Conservation (phyloP, 1,139 yeast genomes). For the Yamadazyma trypodendri region DNA sequence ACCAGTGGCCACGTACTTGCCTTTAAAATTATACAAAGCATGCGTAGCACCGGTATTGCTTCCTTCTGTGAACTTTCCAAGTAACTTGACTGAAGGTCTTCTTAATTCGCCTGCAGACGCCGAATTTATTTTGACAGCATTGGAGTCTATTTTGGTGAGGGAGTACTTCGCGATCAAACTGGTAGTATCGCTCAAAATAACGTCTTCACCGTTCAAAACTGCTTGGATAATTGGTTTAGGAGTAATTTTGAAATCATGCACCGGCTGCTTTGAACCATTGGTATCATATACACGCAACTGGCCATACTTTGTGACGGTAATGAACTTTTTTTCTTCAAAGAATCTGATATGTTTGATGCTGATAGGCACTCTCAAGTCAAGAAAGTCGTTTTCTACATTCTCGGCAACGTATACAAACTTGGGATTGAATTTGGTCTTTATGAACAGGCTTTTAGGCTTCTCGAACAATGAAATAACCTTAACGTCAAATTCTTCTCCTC, state of each 20-base stretch:
- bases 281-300: constrained; percentile 66
- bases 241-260: constrained; percentile 45
- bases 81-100: constrained; percentile 37
- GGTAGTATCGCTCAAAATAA: constrained; percentile 58
- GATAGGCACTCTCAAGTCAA: constrained; percentile 67
- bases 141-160: constrained; percentile 35
- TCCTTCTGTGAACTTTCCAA: constrained; percentile 44
- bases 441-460: constrained; percentile 15
- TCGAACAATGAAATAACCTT: constrained; percentile 47
- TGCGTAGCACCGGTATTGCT: constrained; percentile 48
- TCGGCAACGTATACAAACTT: constrained; percentile 51
- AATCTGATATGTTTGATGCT: constrained; percentile 59
- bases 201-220: constrained; percentile 36
- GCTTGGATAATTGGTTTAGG: constrained; percentile 47
- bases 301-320: constrained; percentile 71
- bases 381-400: constrained; percentile 65
- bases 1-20: constrained; percentile 51
- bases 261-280: constrained; percentile 57
- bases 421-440: constrained; percentile 19
- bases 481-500: constrained; percentile 73
- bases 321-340: constrained; percentile 38
- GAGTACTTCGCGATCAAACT: constrained; percentile 55
- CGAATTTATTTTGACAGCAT: constrained; percentile 38
- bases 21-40: constrained; percentile 26
- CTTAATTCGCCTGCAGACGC: constrained; percentile 45